phyloP scores from a whole-genome alignment of 2,329 filamentous ascomycete genomes.

The Epichloe typhina region DNA sequence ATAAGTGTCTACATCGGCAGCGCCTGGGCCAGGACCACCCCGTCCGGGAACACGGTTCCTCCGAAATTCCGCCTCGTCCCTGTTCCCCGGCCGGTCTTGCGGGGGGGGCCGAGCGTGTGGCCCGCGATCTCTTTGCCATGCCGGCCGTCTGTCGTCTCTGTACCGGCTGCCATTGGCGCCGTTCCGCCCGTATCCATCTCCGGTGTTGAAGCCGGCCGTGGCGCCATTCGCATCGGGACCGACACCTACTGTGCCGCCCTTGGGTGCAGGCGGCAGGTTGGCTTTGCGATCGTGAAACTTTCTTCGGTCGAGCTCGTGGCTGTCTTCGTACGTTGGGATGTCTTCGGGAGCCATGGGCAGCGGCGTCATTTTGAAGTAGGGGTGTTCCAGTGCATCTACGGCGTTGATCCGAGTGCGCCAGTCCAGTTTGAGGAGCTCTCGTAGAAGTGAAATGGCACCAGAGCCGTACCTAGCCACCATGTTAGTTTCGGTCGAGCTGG shows the following conservation, averaged over 20 bases:
- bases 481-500: neutral
- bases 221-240: constrained; percentile 40
- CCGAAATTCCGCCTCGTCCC: constrained; percentile 25
- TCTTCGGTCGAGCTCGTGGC: constrained; percentile 87
- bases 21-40: constrained; percentile 1
- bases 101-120: constrained; percentile 36
- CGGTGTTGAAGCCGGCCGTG: constrained; percentile 34
- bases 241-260: constrained; percentile 78
- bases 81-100: constrained; percentile 18
- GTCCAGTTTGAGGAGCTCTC: constrained; percentile 74
- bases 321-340: constrained; percentile 85
- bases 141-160: constrained; percentile 35
- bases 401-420: constrained; percentile 86
- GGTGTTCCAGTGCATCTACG: constrained; percentile 81
- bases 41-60: constrained; percentile 26
- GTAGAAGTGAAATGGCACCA: constrained; percentile 64
- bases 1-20: constrained; percentile 33
- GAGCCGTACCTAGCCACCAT: constrained; percentile 41
- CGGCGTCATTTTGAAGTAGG: constrained; percentile 74
- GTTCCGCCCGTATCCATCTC: constrained; percentile 37
- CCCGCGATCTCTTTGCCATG: constrained; percentile 41
- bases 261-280: constrained; percentile 76
- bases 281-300: constrained; percentile 81
- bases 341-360: constrained; percentile 72
- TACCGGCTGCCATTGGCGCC: constrained; percentile 34